Evolutionary conservation across 2,329 filamentous ascomycete species (phyloP).

Genomic region (Teratosphaeria nubilosa): DNA sequence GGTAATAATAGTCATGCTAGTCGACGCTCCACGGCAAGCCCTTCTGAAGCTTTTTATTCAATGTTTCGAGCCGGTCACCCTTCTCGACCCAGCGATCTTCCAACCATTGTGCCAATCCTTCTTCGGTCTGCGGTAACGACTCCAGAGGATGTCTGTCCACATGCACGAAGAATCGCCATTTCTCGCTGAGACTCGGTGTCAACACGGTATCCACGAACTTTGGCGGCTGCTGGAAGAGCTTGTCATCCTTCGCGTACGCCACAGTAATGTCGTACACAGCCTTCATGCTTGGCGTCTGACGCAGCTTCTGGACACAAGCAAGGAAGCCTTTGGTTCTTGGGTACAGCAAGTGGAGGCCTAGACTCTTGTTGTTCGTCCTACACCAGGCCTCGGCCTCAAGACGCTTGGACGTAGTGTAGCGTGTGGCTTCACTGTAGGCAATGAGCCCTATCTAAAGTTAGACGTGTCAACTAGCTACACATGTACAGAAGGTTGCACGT

Average conservation of each 20-base stretch:
- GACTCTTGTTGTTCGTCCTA: conserved; percentile 37
- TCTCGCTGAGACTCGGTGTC: conserved; percentile 12
- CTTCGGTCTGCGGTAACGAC: conserved; percentile 20
- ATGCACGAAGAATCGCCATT: conserved; percentile 25
- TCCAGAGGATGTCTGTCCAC: conserved; percentile 22
- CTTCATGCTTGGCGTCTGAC: conserved; percentile 23
- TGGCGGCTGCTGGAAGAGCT: conserved; percentile 23
- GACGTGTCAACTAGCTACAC: not conserved
- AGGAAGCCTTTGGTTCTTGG: conserved; percentile 53
- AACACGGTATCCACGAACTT: conserved; percentile 24
- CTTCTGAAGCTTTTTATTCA: conserved; percentile 10
- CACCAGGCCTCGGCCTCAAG: conserved; percentile 44
- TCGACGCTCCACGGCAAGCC: conserved; percentile 7
- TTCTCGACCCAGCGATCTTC: conserved; percentile 28
- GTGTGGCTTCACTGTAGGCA: conserved; percentile 54
- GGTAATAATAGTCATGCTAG: not conserved
- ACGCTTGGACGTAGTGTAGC: conserved; percentile 47
- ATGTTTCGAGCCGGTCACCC: conserved; percentile 23
- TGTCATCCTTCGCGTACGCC: conserved; percentile 22
- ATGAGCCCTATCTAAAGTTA: conserved; percentile 45
- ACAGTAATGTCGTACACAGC: conserved; percentile 31
- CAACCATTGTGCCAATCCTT: conserved; percentile 25
- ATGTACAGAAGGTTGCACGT: conserved; percentile 22
- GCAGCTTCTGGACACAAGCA: conserved; percentile 47
- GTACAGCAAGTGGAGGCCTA: conserved; percentile 50